Base-by-base conservation (phyloP, 2,329 filamentous ascomycete species). In the Fusarium newnesense region DNA sequence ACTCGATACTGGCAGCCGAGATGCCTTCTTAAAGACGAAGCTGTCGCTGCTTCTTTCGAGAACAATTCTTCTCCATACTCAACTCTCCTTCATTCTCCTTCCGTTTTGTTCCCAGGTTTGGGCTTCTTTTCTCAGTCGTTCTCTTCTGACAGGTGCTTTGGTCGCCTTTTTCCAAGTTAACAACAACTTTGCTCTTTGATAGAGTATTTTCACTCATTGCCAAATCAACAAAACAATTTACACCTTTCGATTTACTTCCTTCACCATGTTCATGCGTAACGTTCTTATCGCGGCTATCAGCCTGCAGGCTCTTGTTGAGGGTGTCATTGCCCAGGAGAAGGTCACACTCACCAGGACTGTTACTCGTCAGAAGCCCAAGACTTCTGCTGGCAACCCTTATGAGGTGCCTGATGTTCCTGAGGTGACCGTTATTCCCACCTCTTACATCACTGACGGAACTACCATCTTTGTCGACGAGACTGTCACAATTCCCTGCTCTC, bases 91-190 rank as follows among this genome's bases (percentile, higher is more conserved):
- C 66, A 57, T 52, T 75, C 58, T 62, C 64, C 74, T 58, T 49
- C 74, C 61, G 62, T 77, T 77, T 72, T 71, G 71, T 74, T 70
- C 42, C 69, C 76, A 56, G 52, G 54, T 70, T 76, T 69, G 68
- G 75, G 65, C 62, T 70, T 75, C 70, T 63, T 65, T 76, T 76
- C 71, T 76, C 69, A 70, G 73, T 77, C 76, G 59, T 70, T 78
- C 76, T 63, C 76, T 78, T 73, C 61, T 37, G 53, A 63, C 24
- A 78, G 76, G 76, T 77, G 76, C 75, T 70, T 67, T 66, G 75
- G 71, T 72, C 75, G 73, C 76, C 75, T 74, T 76, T 61, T 74
- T 50, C 39, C 60, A 73, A 65, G 63, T 69, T 74, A 75, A 39
- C 64, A 68, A 49, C 18, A 32, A 34, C 50, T 70, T 64, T 63